These are phyloP conservation scores for Cryptosporidium muris DNA, from an alignment of 169 alveolate species.

Conservation along the genomic window DNA sequence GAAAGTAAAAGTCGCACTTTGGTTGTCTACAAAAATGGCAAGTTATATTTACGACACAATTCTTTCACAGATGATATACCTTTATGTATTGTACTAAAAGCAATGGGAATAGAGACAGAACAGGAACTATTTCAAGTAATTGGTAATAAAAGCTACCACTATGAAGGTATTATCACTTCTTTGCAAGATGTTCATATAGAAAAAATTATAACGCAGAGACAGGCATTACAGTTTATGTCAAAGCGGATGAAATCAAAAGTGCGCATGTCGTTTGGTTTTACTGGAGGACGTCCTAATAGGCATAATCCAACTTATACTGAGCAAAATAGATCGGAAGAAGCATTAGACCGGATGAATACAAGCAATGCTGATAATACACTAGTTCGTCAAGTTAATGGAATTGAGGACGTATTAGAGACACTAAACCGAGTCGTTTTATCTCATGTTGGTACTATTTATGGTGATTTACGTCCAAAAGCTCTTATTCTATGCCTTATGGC, in stretches of 20 bases:
- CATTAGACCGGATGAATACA: neutral
- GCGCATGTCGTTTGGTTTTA: constrained; percentile 74
- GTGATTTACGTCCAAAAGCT: constrained; percentile 90
- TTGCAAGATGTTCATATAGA: constrained; percentile 84
- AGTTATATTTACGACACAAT: constrained; percentile 93
- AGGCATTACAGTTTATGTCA: constrained; percentile 89
- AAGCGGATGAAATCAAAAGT: constrained; percentile 84
- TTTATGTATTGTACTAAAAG: constrained; percentile 94
- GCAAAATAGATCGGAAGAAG: neutral
- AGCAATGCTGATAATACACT: neutral
- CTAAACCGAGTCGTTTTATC: constrained; percentile 90
- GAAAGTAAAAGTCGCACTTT: constrained; percentile 97
- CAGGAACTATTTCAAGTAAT: constrained; percentile 97
- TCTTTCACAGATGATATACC: constrained; percentile 96
- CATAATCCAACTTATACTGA: neutral
- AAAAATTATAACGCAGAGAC: constrained; percentile 85
- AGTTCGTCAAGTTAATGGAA: constrained; percentile 5
- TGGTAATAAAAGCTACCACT: constrained; percentile 80
- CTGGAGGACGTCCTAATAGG: constrained; percentile 3
- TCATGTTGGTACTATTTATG: constrained; percentile 85
- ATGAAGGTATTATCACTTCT: constrained; percentile 80
- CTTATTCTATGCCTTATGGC: constrained; percentile 95
- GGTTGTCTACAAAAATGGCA: constrained; percentile 91
- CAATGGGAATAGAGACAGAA: constrained; percentile 97
- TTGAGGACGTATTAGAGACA: constrained; percentile 94